A percentile compares a stretch with the other conserved stretches of the same genome.
These are phyloP conservation scores for Podaxis carcinomalis DNA, from an alignment of 768 basidiomycete species.

Conservation along the genomic window DNA sequence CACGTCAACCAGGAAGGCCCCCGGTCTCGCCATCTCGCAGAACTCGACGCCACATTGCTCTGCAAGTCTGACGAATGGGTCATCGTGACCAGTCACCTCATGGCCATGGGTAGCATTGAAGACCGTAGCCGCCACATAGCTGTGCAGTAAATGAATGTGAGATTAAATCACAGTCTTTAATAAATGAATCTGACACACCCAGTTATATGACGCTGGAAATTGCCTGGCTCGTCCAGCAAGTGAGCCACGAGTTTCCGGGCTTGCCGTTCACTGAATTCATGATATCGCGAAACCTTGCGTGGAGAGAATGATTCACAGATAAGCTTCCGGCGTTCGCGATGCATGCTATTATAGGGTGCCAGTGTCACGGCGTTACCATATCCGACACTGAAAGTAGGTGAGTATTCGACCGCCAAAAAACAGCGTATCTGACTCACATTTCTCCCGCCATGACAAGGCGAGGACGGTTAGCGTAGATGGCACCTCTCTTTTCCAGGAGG, in stretches of 20 bases:
- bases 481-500: conserved; percentile 26
- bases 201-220: conserved; percentile 3
- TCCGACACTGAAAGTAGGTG: neutral
- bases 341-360: neutral
- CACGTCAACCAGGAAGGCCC: conserved; percentile 14
- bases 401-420: neutral
- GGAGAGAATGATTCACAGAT: conserved; percentile 10
- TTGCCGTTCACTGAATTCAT: conserved; percentile 6
- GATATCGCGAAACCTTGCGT: conserved; percentile 5
- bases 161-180: neutral
- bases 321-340: conserved; percentile 8
- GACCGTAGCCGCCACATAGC: conserved; percentile 6
- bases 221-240: neutral
- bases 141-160: neutral
- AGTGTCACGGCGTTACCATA: conserved; percentile 9
- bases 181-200: neutral
- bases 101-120: conserved; percentile 8
- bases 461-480: conserved; percentile 28
- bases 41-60: conserved; percentile 9
- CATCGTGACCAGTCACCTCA: conserved; percentile 5
- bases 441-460: conserved; percentile 27
- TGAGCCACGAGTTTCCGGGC: conserved; percentile 2
- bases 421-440: conserved; percentile 13
- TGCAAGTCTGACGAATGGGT: conserved; percentile 7
- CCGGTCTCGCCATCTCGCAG: conserved; percentile 6